These are phyloP conservation scores for Mycena vulgaris DNA, from an alignment of 768 basidiomycete genomes.

Conservation along the genomic window DNA sequence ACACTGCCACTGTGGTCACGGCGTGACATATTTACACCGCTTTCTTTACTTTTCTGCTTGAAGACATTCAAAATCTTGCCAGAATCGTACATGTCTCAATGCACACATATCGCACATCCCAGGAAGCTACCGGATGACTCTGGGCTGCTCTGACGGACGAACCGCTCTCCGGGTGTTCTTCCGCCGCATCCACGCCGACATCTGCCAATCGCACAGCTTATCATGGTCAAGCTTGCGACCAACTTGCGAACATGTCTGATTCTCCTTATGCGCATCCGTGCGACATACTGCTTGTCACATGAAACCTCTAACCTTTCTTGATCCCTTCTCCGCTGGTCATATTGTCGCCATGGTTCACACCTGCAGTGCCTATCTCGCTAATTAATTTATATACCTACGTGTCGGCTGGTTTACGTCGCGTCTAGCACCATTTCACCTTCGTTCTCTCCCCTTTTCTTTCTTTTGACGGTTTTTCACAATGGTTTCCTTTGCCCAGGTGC, in stretches of 20 bases:
- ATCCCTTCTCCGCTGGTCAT: background rate
- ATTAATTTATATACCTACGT: conserved; percentile 16
- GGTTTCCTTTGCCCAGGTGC: conserved; percentile 35
- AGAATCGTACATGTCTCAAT: no score
- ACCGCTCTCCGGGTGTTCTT: no score
- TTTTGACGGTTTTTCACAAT: conserved; percentile 1
- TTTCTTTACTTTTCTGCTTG: no score
- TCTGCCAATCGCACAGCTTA: conserved; percentile 13
- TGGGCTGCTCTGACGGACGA: no score
- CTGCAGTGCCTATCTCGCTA: conserved; percentile 18
- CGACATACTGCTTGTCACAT: conserved; percentile 18
- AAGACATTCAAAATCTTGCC: no score
- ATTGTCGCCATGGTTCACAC: conserved; percentile 21
- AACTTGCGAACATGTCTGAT: background rate
- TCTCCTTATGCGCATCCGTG: background rate
- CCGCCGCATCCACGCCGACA: background rate
- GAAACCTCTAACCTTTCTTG: conserved; percentile 17
- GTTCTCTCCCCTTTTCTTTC: conserved; percentile 4
- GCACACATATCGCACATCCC: no score
- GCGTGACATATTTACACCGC: no score
- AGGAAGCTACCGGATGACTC: no score
- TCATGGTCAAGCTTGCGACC: background rate
- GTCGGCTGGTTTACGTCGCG: conserved; percentile 16
- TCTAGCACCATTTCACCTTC: conserved; percentile 28
- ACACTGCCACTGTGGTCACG: conserved; percentile 7